These are phyloP conservation scores for Hypsizygus marmoreus DNA, from an alignment of 768 basidiomycete species.

Conservation along the genomic window DNA sequence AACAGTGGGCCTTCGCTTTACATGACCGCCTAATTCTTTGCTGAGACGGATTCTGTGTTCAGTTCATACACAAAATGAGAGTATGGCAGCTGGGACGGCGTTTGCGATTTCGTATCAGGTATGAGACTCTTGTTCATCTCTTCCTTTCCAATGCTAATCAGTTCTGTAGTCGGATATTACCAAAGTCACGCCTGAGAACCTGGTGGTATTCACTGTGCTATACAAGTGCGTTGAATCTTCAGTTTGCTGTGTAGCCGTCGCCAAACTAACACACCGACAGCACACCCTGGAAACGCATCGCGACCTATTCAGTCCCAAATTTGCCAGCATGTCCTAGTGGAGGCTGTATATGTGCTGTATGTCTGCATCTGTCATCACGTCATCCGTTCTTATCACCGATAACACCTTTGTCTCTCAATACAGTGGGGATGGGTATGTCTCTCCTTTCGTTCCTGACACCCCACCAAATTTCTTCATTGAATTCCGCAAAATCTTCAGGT, in stretches of 20 bases:
- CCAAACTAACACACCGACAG: conserved; percentile 22
- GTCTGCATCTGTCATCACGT: conserved; percentile 24
- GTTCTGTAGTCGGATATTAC: conserved; percentile 44
- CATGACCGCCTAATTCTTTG: not conserved
- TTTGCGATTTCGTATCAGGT: conserved; percentile 58
- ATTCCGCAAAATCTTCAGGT: conserved; percentile 22
- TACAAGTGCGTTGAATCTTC: conserved; percentile 39
- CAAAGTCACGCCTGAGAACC: conserved; percentile 47
- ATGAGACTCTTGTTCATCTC: conserved; percentile 8
- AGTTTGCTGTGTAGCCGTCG: not conserved
- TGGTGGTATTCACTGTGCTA: conserved; percentile 51
- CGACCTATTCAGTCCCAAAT: conserved; percentile 48
- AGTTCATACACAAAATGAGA: conserved; percentile 57
- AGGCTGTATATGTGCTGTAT: conserved; percentile 55
- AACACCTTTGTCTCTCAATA: conserved; percentile 6
- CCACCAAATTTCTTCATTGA: conserved; percentile 1
- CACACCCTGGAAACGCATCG: conserved; percentile 52
- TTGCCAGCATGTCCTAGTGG: conserved; percentile 50
- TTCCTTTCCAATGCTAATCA: not conserved
- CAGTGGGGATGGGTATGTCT: conserved; percentile 56
- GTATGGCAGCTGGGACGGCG: conserved; percentile 53
- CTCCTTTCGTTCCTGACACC: not conserved
- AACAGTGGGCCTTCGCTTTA: conserved; percentile 40
- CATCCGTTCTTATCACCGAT: not conserved
- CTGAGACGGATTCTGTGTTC: conserved; percentile 1